Evolutionary conservation across 192 early-diverging fungal species (phyloP), one percentile per base, ranked within the genome.

Genomic region (Linnemannia schmuckeri): DNA sequence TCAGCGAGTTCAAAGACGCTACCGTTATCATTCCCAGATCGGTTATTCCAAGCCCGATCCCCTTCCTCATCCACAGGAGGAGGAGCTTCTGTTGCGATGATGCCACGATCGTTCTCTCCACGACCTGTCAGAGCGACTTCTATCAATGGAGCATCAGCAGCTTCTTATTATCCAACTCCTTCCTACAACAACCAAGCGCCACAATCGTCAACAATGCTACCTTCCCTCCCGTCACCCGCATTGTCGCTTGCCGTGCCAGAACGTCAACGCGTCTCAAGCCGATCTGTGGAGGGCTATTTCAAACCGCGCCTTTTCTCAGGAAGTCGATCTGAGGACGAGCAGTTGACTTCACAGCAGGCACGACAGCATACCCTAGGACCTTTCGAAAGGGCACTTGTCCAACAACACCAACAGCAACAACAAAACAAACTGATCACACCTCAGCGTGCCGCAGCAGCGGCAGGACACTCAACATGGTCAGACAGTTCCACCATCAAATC

Each of bases 21-120:
- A 30, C 66, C 44, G 2, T 22, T 33, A 22, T 70, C 76, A 9
- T 72, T 79, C 47, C 70, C 70, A 8, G 70, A 79, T 10, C 49
- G 70, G 10, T 35, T 72, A 13, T 79, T 72, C 17, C 70, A 57
- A 37, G 55, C 70, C 24, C 61, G 52, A 9, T 46, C 78, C 20
- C 40, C 70, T 3, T 79, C 77, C 17, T 69, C 77, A 10, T n/a
- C 40, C 2, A 24, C 55, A 61, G 9, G 57, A 8, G 9, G 57
- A 8, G 12, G 27, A 15, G 1, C 70, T 9, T n/a, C 41, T n/a
- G 40, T 41, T 18, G 40, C 20, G 33, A 72, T 41, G 41, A 24
- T 42, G 38, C 70, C 70, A 20, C 40, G 35, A 0, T 37, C 70
- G 3, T 42, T 37, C 18, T 71, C 70, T 12, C 38, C 70, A 15